phyloP scores from a whole-genome alignment of 2,329 filamentous ascomycete species.

The Aspergillus niger region DNA sequence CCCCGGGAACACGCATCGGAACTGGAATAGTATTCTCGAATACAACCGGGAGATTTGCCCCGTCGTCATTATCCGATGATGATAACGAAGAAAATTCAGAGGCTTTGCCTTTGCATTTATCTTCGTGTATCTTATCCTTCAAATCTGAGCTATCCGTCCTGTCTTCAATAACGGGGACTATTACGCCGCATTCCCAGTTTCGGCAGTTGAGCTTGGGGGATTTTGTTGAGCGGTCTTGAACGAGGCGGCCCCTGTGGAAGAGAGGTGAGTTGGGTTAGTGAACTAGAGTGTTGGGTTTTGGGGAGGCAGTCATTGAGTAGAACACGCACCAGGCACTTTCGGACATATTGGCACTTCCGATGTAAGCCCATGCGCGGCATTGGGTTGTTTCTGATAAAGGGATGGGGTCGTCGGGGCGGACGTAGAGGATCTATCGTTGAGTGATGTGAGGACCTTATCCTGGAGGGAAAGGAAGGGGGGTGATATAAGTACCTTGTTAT shows the following conservation, averaged over 20 bases:
- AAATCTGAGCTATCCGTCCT: slow-evolving; percentile 12
- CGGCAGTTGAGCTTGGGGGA: slow-evolving; percentile 75
- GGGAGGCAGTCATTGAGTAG: too few relatives aligned
- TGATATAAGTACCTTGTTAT: slow-evolving; percentile 69
- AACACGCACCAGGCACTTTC: slow-evolving; percentile 84
- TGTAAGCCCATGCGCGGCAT: slow-evolving; percentile 71
- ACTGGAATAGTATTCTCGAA: slow-evolving; percentile 47
- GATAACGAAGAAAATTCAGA: neutral
- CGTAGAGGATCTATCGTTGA: slow-evolving; percentile 35
- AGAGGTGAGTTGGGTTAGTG: neutral
- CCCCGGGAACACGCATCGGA: slow-evolving; percentile 46
- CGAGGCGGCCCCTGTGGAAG: slow-evolving; percentile 69
- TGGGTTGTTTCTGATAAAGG: slow-evolving; percentile 22
- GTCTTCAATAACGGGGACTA: slow-evolving; percentile 61
- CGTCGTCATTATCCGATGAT: slow-evolving; percentile 1
- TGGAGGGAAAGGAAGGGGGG: too few relatives aligned
- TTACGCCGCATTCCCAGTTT: slow-evolving; percentile 95
- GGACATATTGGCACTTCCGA: slow-evolving; percentile 89
- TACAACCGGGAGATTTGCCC: slow-evolving; percentile 23
- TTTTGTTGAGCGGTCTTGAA: slow-evolving; percentile 67
- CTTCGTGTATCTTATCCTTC: neutral
- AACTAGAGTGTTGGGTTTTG: neutral
- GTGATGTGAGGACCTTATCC: neutral
- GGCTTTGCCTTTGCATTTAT: slow-evolving; percentile 12
- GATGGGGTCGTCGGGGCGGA: slow-evolving; percentile 30